Evolutionary conservation across 139 green algal species (phyloP).

Genomic region (Auxenochlorella pyrenoidosa): DNA sequence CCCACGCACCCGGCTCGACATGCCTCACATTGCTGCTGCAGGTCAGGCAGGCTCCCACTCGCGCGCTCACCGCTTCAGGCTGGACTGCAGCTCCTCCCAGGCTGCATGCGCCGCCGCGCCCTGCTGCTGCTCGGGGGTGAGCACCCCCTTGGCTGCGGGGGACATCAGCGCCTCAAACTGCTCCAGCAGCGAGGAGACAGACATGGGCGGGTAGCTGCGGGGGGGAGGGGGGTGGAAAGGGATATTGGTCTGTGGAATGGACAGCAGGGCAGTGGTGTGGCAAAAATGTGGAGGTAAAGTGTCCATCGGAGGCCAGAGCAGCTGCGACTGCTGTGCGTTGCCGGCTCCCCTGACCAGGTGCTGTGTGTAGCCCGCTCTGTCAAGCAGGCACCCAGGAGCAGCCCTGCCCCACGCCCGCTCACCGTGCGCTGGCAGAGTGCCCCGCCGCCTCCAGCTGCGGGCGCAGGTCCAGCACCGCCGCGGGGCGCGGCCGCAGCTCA

Average conservation of each 20-base stretch:
- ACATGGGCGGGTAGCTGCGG: conserved; percentile 15
- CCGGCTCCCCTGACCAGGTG: too few relatives aligned
- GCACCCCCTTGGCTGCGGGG: background rate
- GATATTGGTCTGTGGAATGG: background rate
- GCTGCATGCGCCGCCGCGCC: conserved; percentile 7
- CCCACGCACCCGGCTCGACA: too few relatives aligned
- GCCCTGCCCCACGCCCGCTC: too few relatives aligned
- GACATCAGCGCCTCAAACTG: conserved; percentile 30
- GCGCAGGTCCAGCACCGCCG: conserved; percentile 14
- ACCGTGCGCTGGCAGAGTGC: background rate
- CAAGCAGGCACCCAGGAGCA: too few relatives aligned
- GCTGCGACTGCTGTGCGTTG: too few relatives aligned
- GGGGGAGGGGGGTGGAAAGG: background rate
- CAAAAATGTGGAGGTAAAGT: too few relatives aligned
- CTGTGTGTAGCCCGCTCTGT: too few relatives aligned
- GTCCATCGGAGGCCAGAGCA: too few relatives aligned
- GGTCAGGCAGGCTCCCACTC: too few relatives aligned
- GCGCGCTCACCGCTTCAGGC: background rate
- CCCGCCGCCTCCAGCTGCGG: conserved; percentile 25
- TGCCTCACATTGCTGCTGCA: too few relatives aligned
- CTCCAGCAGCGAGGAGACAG: conserved; percentile 16
- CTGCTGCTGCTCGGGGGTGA: conserved; percentile 20
- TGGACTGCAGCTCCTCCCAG: conserved; percentile 28
- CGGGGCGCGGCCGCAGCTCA: conserved; percentile 24
- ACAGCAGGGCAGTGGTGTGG: too few relatives aligned